Evolutionary conservation across 2,329 filamentous ascomycete genomes (phyloP), one percentile per base, ranked within the genome.

Genomic region (Dactylellina drechsleri): DNA sequence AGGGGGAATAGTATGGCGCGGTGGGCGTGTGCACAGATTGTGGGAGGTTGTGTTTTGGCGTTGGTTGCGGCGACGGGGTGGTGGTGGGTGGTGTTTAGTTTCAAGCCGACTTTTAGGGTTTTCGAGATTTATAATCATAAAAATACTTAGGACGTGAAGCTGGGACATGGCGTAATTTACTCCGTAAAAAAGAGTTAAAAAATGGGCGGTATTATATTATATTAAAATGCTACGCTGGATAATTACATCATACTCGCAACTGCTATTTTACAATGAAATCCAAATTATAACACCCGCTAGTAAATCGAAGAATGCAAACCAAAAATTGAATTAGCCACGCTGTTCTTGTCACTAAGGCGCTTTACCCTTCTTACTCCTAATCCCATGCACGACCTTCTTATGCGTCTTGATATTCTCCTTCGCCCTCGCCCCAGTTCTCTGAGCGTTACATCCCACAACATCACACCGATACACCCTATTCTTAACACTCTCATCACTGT

Each of bases 341-440:
- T 23, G 26, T 36, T 36, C 31, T 7, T 8, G 23, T 23, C 23
- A 23, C 28, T 12, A 61, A 62, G 45, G 26, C 6, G 36, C 50
- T 18, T 65, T 65, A 6, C 31, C 61, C 31, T 20, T 54, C 36
- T 49, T 18, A 43, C 52, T 56, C 49, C 53, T 12, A 36, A 66
- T 57, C 36, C 62, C 62, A n/a, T 58, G 53, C 5, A 57, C 53
- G 1, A 36, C 28, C 40, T 66, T 66, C 28, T 66, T 66, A 26
- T 66, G 62, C 13, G 62, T 66, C 53, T 66, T 66, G 16, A 66
- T 66, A 26, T 66, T 66, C 16, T 57, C 52, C 20, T 49, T 56
- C 1, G 62, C 62, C 23, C 62, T 28, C 20, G 40, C 62, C n/a
- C 62, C 62, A 4, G 62, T 66, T 50, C 62, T 47, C 26, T 66